phyloP scores from a whole-genome alignment of 2,329 filamentous ascomycete species.

The Tolypocladium nubicola region DNA sequence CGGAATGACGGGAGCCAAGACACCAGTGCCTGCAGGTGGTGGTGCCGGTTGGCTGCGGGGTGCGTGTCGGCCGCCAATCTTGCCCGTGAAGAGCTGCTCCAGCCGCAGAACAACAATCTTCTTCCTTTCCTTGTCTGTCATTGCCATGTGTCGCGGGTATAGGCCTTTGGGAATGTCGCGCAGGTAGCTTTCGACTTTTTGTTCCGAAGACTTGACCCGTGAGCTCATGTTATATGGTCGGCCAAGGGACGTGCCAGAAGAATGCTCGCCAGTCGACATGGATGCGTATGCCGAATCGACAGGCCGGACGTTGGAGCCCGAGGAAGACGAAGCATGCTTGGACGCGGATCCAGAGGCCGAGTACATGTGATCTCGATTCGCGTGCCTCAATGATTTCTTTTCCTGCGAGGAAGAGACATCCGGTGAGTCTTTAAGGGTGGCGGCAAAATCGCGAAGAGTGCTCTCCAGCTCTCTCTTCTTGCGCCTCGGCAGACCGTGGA shows the following conservation, averaged over 20 bases:
- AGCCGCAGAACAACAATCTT: constrained; percentile 65
- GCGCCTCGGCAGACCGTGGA: constrained; percentile 59
- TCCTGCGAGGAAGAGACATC: constrained; percentile 29
- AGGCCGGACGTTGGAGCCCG: constrained; percentile 41
- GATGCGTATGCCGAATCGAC: constrained; percentile 59
- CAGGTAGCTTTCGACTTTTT: constrained; percentile 59
- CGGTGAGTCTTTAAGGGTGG: constrained; percentile 44
- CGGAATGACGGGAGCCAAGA: constrained; percentile 11
- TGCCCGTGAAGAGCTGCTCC: constrained; percentile 75
- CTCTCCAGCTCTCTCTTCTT: constrained; percentile 72
- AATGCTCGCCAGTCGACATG: constrained; percentile 43
- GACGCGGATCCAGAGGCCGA: constrained; percentile 32
- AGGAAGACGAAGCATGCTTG: constrained; percentile 41
- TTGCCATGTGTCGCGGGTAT: constrained; percentile 46
- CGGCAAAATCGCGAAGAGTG: constrained; percentile 59
- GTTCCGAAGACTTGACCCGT: constrained; percentile 34
- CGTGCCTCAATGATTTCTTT: constrained; percentile 28
- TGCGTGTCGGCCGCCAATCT: constrained; percentile 33
- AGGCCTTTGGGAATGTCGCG: constrained; percentile 62
- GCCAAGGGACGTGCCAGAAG: constrained; percentile 27
- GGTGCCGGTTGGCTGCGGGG: constrained; percentile 12
- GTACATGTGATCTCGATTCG: constrained; percentile 25
- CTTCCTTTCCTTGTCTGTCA: constrained; percentile 67
- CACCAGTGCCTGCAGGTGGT: constrained; percentile 5
- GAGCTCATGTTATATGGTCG: constrained; percentile 22